Conservation (phyloP, 805 yeast genomes). For the Torulaspora indica region DNA sequence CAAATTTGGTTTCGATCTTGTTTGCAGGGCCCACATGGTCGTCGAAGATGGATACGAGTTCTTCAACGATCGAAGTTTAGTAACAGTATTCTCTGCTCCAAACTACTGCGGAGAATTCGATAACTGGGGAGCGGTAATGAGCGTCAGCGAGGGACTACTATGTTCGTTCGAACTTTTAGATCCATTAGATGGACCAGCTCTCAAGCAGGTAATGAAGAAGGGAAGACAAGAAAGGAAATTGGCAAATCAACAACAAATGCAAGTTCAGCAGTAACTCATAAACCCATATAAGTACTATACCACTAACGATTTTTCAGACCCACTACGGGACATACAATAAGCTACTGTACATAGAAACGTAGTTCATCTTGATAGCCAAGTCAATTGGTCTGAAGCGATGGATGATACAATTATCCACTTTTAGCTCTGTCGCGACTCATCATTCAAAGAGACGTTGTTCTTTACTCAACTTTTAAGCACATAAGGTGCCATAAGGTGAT, state of each 20-base stretch:
- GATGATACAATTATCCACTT: neutral
- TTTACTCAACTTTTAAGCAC: neutral
- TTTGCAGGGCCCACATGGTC: slow-evolving; percentile 84
- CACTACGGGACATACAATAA: slow-evolving; percentile 1
- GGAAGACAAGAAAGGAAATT: slow-evolving; percentile 82
- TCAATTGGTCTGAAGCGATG: neutral
- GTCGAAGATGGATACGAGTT: slow-evolving; percentile 87
- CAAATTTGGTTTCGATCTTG: slow-evolving; percentile 65
- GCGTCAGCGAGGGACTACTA: slow-evolving; percentile 84
- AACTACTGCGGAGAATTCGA: slow-evolving; percentile 55
- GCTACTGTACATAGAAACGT: neutral
- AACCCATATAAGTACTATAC: neutral
- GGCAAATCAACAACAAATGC: slow-evolving; percentile 42
- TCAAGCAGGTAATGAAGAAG: slow-evolving; percentile 90
- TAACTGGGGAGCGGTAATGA: slow-evolving; percentile 98
- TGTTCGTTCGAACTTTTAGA: slow-evolving; percentile 92
- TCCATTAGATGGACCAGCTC: slow-evolving; percentile 87
- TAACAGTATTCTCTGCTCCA: slow-evolving; percentile 78
- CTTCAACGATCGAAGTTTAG: slow-evolving; percentile 66
- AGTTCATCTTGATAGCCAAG: neutral
- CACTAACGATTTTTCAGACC: neutral
- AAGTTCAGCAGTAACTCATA: slow-evolving; percentile 2
- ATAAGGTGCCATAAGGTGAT: neutral
- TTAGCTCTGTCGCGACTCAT: neutral
- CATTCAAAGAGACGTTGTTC: neutral